Percentiles rank a stretch among this genome's conserved stretches.
These are phyloP conservation scores for Solanum arcanum DNA, from an alignment of 257 asterid species.

Conservation along the genomic window DNA sequence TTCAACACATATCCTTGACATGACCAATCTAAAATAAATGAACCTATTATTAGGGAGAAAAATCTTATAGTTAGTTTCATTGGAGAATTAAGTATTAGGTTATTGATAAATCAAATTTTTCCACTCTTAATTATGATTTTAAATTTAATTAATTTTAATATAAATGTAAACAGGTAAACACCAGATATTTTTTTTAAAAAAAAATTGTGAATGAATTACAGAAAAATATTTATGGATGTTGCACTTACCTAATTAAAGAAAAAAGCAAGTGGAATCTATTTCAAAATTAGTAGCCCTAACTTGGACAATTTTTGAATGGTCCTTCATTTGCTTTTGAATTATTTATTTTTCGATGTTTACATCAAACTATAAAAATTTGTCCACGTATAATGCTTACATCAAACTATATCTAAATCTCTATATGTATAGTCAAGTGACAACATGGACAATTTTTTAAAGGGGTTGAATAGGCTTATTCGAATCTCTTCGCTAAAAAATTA, in stretches of 20 bases:
- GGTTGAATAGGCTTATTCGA: neutral
- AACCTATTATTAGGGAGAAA: neutral
- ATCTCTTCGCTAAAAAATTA: neutral
- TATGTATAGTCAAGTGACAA: neutral
- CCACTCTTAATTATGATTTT: neutral
- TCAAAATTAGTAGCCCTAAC: neutral
- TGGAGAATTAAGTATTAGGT: neutral
- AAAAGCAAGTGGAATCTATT: neutral
- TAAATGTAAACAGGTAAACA: accelerated
- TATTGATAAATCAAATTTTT: neutral
- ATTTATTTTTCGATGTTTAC: neutral
- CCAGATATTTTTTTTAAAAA: no score
- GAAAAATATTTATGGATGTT: neutral
- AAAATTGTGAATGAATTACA: neutral
- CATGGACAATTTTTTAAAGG: neutral
- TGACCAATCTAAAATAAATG: neutral
- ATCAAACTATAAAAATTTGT: neutral
- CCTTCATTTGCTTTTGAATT: neutral
- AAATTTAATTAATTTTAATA: neutral
- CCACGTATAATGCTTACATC: neutral
- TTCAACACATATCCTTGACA: neutral
- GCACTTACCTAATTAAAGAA: neutral
- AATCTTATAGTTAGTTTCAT: neutral
- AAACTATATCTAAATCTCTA: neutral
- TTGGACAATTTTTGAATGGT: neutral